phyloP scores from a whole-genome alignment of 768 basidiomycete species.

The Leucogyrophana mollusca region DNA sequence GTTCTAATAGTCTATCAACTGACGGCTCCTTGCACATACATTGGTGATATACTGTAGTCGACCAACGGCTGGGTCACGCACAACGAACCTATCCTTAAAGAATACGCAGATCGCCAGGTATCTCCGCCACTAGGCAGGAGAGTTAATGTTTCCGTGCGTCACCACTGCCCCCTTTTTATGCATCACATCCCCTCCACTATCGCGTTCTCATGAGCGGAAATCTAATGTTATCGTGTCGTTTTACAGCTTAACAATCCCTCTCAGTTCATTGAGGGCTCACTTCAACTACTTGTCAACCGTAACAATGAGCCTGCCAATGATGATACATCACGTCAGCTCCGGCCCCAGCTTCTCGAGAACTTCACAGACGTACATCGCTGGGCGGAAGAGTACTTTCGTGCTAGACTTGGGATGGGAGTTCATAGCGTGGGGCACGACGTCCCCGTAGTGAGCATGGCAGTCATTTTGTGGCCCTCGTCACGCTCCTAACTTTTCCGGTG shows the following conservation, averaged over 20 bases:
- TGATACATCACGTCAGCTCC: slow-evolving; percentile 19
- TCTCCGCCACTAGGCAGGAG: slow-evolving; percentile 22
- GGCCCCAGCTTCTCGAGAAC: slow-evolving; percentile 29
- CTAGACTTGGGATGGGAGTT: slow-evolving; percentile 9
- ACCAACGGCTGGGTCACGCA: slow-evolving; percentile 20
- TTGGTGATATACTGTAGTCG: slow-evolving; percentile 10
- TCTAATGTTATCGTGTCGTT: not conserved
- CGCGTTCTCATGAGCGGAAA: too few species aligned
- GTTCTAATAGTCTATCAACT: not conserved
- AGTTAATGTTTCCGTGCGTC: slow-evolving; percentile 22
- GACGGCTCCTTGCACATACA: not conserved
- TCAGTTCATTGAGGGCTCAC: slow-evolving; percentile 20
- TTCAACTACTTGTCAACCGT: slow-evolving; percentile 29
- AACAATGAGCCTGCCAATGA: not conserved
- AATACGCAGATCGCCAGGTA: slow-evolving; percentile 27
- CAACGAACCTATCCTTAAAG: slow-evolving; percentile 19
- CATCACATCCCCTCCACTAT: too few species aligned
- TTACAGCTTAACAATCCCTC: slow-evolving; percentile 22
- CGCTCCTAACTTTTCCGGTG: not conserved
- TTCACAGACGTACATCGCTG: slow-evolving; percentile 26
- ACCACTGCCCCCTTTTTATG: not conserved
- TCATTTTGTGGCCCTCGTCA: not conserved
- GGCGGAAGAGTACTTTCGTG: slow-evolving; percentile 26
- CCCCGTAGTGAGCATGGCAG: slow-evolving; percentile 11
- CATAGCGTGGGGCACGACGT: slow-evolving; percentile 15